Evolutionary conservation across 2,329 filamentous ascomycete genomes (phyloP).

Genomic region (Colletotrichum caudatum): DNA sequence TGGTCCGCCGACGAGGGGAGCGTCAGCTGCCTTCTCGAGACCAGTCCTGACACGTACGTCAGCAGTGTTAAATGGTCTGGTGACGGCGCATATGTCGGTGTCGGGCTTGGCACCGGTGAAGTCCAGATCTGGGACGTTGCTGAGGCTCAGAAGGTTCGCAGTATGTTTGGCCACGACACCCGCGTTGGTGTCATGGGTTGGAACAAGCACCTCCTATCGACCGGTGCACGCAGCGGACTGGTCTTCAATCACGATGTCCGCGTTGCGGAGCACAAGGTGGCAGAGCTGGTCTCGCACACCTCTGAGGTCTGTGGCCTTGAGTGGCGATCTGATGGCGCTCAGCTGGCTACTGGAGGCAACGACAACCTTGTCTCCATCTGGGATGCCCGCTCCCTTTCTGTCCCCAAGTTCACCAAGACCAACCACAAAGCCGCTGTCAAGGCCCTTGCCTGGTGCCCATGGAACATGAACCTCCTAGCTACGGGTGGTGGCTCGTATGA

Average conservation of each 20-base stretch:
- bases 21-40: conserved; percentile 90
- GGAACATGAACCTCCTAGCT: conserved; percentile 96
- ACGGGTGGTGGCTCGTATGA: conserved; percentile 97
- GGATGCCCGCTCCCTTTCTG: conserved; percentile 92
- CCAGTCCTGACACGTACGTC: conserved; percentile 90
- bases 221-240: conserved; percentile 91
- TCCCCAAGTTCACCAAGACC: conserved; percentile 99
- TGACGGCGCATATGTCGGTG: conserved; percentile 95
- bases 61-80: conserved; percentile 99
- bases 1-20: conserved; percentile 96
- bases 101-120: conserved; percentile 94
- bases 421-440: conserved; percentile 99
- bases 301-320: conserved; percentile 98
- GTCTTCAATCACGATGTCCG: conserved; percentile 99
- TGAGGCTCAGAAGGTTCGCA: conserved; percentile 93
- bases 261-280: conserved; percentile 96
- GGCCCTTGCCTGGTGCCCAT: conserved; percentile 98
- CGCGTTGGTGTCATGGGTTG: conserved; percentile 98
- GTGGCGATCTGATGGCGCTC: conserved; percentile 95
- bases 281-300: conserved; percentile 95
- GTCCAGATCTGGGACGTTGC: conserved; percentile 99
- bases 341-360: conserved; percentile 97
- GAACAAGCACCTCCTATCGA: conserved; percentile 98
- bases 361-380: conserved; percentile 99
- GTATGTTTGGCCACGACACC: conserved; percentile 97